Conservation (phyloP, 768 basidiomycete species). For the Infundibulicybe gibba region DNA sequence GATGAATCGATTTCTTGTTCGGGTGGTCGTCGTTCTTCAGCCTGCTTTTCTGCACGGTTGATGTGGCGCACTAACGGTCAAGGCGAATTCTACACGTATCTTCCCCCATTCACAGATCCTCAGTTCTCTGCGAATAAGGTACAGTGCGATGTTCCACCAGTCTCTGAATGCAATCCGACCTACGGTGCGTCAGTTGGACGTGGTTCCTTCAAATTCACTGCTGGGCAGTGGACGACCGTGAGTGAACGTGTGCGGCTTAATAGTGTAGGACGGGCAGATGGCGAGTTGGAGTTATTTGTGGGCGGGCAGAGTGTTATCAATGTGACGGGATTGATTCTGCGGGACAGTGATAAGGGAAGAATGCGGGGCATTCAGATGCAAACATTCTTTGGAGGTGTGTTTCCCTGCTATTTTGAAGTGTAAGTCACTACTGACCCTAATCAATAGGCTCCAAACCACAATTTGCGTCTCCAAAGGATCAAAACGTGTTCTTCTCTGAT, state of each 20-base stretch:
- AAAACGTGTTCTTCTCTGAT: constrained; percentile 64
- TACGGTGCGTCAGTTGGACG: constrained; percentile 71
- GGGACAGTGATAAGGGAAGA: constrained; percentile 41
- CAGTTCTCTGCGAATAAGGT: constrained; percentile 42
- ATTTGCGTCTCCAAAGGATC: constrained; percentile 61
- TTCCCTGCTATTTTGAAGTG: constrained; percentile 1
- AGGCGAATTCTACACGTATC: constrained; percentile 73
- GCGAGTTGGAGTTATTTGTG: constrained; percentile 65
- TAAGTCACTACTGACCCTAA: neutral
- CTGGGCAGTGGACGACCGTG: constrained; percentile 68
- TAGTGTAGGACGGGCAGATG: constrained; percentile 64
- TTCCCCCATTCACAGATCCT: constrained; percentile 42
- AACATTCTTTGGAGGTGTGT: constrained; percentile 74
- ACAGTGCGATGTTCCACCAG: constrained; percentile 44
- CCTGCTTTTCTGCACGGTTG: constrained; percentile 62
- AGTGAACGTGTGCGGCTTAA: constrained; percentile 73
- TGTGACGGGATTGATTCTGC: constrained; percentile 50
- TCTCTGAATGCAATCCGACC: constrained; percentile 52
- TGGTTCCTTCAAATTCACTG: constrained; percentile 59
- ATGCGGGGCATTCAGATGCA: constrained; percentile 71
- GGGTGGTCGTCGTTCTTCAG: constrained; percentile 53
- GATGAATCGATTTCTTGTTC: constrained; percentile 52
- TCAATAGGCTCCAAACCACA: constrained; percentile 36
- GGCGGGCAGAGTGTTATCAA: constrained; percentile 64
- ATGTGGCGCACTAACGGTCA: constrained; percentile 64